Evolutionary conservation across 108 stramenopile species (phyloP).

Genomic region (Stephanodiscus triporus): DNA sequence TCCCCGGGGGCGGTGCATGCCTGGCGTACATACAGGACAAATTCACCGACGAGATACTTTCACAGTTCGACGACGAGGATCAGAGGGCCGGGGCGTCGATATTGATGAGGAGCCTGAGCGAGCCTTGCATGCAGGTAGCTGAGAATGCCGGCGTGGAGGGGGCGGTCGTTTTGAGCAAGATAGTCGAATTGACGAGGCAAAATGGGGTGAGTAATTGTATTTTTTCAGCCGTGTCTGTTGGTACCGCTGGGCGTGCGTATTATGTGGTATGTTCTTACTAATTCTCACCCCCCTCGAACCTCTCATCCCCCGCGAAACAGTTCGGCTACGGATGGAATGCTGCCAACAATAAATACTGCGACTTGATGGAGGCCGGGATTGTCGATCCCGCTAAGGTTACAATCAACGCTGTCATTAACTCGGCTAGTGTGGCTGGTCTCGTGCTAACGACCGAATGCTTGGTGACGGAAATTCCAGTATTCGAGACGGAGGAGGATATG

Average conservation of each 20-base stretch:
- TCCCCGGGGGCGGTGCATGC: constrained; percentile 96
- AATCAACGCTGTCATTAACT: constrained; percentile 95
- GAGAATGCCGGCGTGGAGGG: constrained; percentile 96
- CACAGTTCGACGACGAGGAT: constrained; percentile 89
- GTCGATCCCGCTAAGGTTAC: constrained; percentile 97
- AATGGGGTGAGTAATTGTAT: constrained; percentile 68
- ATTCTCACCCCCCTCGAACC: neutral
- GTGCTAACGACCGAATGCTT: constrained; percentile 96
- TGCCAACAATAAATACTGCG: constrained; percentile 79
- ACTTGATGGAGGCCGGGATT: constrained; percentile 89
- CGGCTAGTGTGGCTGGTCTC: constrained; percentile 93
- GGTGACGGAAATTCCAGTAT: constrained; percentile 91
- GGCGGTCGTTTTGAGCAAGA: constrained; percentile 95
- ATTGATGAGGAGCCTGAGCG: constrained; percentile 84
- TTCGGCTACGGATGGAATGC: constrained; percentile 96
- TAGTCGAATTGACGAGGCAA: constrained; percentile 70
- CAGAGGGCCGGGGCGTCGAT: constrained; percentile 87
- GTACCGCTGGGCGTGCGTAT: neutral
- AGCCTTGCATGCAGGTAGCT: constrained; percentile 92
- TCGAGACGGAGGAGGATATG: constrained; percentile 74
- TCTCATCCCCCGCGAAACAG: constrained; percentile 17
- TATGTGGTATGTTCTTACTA: constrained; percentile 2
- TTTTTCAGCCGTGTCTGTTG: neutral
- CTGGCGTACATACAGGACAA: constrained; percentile 82
- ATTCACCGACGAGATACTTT: constrained; percentile 73